Conservation (phyloP, 225 moss, liverwort and hornwort species). For the Pleurozium schreberi region DNA sequence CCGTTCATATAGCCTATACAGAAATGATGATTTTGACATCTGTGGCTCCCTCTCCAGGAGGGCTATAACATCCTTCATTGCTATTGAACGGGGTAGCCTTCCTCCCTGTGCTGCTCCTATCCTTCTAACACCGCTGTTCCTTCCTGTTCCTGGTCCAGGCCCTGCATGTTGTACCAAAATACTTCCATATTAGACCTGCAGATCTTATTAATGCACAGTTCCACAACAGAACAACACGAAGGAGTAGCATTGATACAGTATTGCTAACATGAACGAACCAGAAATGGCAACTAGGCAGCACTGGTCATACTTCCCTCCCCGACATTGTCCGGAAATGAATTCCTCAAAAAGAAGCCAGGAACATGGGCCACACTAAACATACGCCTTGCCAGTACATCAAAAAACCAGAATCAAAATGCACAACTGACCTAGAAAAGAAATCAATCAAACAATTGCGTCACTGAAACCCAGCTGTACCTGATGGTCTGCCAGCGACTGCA, state of each 20-base stretch:
- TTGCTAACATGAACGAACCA: background rate
- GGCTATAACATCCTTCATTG: constrained; percentile 69
- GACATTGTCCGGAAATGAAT: background rate
- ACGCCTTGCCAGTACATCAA: background rate
- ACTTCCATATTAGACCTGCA: background rate
- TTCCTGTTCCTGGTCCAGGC: constrained; percentile 51
- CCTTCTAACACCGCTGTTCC: constrained; percentile 29
- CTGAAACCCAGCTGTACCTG: constrained; percentile 34
- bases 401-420: background rate
- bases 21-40: constrained; percentile 71
- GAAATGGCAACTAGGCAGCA: background rate
- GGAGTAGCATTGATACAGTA: background rate
- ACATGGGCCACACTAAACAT: background rate
- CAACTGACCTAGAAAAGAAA: background rate
- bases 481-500: constrained; percentile 52
- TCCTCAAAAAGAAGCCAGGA: background rate
- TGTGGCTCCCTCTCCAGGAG: constrained; percentile 78
- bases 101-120: constrained; percentile 40
- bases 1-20: constrained; percentile 83
- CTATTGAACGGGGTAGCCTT: constrained; percentile 58
- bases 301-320: background rate
- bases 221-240: background rate
- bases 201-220: background rate
- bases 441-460: background rate
- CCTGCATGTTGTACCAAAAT: constrained; percentile 18